phyloP scores from a whole-genome alignment of 73 alveolate genomes.

The Paramecium primaurelia region DNA sequence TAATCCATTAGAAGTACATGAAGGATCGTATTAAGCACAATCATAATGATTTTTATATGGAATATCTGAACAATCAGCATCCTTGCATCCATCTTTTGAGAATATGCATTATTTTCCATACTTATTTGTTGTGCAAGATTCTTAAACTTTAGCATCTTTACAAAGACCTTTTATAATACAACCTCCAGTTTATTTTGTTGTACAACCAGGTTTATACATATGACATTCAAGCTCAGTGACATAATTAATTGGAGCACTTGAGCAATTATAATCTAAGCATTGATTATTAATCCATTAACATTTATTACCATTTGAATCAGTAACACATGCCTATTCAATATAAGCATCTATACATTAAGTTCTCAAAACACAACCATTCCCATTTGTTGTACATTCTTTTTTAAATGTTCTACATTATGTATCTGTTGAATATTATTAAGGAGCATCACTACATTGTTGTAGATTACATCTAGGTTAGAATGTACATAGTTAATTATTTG shows the following conservation, averaged over 20 bases:
- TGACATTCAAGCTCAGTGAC: neutral
- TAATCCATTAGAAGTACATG: neutral
- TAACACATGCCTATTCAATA: neutral
- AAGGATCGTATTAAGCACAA: neutral
- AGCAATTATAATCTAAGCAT: neutral
- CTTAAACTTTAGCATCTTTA: conserved; percentile 24
- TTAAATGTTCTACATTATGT: neutral
- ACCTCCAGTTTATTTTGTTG: neutral
- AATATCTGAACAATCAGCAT: neutral
- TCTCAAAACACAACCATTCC: conserved; percentile 11
- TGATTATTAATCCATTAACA: neutral
- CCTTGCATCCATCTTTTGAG: neutral
- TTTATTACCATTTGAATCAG: neutral
- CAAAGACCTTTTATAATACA: neutral
- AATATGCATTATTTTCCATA: neutral
- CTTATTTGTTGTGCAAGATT: conserved; percentile 3
- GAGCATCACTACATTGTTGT: neutral
- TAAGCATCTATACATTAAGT: neutral
- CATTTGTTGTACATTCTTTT: conserved; percentile 24
- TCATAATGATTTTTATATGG: neutral
- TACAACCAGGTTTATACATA: neutral
- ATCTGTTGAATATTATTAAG: neutral
- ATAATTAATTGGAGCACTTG: neutral
- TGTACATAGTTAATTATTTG: neutral
- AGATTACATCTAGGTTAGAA: neutral